Evolutionary conservation across 1,284 basidiomycete species (phyloP), one percentile per base, ranked within the genome.

Genomic region (Salmacisia buchloeana): DNA sequence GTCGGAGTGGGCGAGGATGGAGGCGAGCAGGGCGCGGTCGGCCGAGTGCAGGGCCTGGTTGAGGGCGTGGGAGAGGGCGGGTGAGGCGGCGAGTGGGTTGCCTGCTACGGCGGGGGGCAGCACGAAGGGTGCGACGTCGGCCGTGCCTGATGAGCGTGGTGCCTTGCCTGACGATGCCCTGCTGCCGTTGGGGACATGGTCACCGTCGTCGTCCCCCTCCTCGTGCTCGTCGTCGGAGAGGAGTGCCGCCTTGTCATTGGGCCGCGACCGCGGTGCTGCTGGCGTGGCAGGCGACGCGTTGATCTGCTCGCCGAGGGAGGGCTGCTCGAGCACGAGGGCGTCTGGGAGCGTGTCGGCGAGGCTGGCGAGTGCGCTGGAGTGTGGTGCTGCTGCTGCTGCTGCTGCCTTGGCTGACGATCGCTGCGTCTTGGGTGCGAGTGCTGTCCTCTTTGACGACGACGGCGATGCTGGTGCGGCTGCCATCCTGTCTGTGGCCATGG

Each of bases 11-110:
- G 82, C 80, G 34, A 99, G 83, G 82, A 93, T 97, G 31, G 89
- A 88, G 75, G 96, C 92, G 63, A 98, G 83, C 41, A 98, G 83
- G 5, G 88, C 86, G 0, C 89, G 86, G 82, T 99, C 96, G 23
- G 90, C 89, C 2, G 94, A 97, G 80, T 99, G 94, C 54, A 99
- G 83, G 0, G 96, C 94, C 82, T 99, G 96, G 58, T 94, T 91
- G 57, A 99, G 85, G 15, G 94, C 94, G 60, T 93, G 89, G 27
- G 94, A 92, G 61, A 98, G 85, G 1, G 94, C 96, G 41, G 61
- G 36, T 85, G 23, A 86, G 82, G n/a, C 31, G 27, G 49, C 81
- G 58, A 33, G 65, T 61, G 25, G 64, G 61, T 33, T 62, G 13
- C 23, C 31, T 6, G 41, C 13, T 18, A 52, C 21, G 39, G 52